Conservation (phyloP, 345 rosid genomes). For the Populus alba region DNA sequence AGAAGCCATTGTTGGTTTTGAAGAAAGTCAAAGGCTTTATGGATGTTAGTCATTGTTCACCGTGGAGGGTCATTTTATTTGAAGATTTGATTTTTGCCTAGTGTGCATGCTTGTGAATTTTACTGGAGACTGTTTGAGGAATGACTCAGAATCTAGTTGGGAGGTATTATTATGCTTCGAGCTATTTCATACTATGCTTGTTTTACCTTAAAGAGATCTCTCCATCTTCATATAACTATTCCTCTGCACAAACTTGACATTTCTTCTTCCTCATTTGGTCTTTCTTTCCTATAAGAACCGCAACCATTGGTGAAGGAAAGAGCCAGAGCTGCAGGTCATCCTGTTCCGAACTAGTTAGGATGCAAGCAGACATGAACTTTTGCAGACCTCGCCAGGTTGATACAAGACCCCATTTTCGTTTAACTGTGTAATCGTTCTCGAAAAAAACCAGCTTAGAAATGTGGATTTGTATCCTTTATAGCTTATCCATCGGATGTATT, state of each 20-base stretch:
- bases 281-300: constrained; percentile 26
- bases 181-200: not conserved
- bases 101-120: not conserved
- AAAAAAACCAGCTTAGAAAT: not conserved
- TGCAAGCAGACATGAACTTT: not conserved
- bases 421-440: not conserved
- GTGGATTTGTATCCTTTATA: not conserved
- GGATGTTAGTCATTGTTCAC: constrained; percentile 12
- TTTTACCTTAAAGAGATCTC: not conserved
- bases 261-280: not conserved
- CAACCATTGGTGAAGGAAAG: constrained; percentile 33
- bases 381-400: not conserved
- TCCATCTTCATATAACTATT: not conserved
- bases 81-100: not conserved
- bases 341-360: not conserved
- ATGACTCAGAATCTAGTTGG: not conserved
- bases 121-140: not conserved
- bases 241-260: not conserved
- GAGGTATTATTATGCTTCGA: not conserved
- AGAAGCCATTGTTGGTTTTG: constrained; percentile 32
- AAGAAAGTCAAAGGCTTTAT: constrained; percentile 49
- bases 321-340: constrained; percentile 11
- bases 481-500: not conserved
- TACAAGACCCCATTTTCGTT: not conserved
- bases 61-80: not conserved